Percentiles rank a stretch among this genome's conserved stretches.
Evolutionary conservation across 768 basidiomycete genomes (phyloP).

Genomic region (Fomitopsis serialis): DNA sequence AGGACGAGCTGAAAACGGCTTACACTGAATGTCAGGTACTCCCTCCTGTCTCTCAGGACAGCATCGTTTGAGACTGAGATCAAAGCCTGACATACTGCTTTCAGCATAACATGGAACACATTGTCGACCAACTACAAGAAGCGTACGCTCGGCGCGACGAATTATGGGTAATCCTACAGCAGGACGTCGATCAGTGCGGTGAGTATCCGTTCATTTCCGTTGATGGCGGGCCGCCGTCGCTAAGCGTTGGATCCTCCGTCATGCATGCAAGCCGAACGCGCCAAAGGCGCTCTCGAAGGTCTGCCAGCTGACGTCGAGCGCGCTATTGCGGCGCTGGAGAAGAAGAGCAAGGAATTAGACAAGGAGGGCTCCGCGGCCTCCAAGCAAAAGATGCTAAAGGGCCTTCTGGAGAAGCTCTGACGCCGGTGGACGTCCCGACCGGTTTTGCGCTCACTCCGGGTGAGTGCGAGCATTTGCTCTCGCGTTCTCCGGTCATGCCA

Average conservation of each 20-base stretch:
- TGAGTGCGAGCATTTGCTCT: no score
- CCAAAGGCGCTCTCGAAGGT: slow-evolving; percentile 35
- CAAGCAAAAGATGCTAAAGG: slow-evolving; percentile 26
- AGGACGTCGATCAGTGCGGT: slow-evolving; percentile 44
- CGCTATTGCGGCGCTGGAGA: slow-evolving; percentile 47
- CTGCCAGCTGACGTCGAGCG: slow-evolving; percentile 50
- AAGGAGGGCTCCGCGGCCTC: slow-evolving; percentile 18
- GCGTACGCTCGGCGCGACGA: slow-evolving; percentile 42
- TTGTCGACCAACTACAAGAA: slow-evolving; percentile 42
- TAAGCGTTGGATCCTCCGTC: no score
- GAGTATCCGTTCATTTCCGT: slow-evolving; percentile 13
- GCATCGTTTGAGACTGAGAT: no score
- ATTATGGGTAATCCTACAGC: slow-evolving; percentile 47
- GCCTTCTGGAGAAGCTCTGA: slow-evolving; percentile 21
- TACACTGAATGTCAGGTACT: slow-evolving; percentile 40
- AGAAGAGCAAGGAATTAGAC: slow-evolving; percentile 39
- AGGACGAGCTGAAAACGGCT: slow-evolving; percentile 35
- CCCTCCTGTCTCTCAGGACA: no score
- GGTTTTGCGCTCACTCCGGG: background rate
- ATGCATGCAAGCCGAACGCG: slow-evolving; percentile 35
- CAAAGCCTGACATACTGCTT: background rate
- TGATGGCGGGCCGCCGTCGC: no score
- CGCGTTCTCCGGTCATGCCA: no score
- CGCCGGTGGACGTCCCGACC: background rate
- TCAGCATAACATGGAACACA: slow-evolving; percentile 37